These are phyloP conservation scores for Microsporum audouinii DNA, from an alignment of 2,329 filamentous ascomycete genomes.

Conservation along the genomic window DNA sequence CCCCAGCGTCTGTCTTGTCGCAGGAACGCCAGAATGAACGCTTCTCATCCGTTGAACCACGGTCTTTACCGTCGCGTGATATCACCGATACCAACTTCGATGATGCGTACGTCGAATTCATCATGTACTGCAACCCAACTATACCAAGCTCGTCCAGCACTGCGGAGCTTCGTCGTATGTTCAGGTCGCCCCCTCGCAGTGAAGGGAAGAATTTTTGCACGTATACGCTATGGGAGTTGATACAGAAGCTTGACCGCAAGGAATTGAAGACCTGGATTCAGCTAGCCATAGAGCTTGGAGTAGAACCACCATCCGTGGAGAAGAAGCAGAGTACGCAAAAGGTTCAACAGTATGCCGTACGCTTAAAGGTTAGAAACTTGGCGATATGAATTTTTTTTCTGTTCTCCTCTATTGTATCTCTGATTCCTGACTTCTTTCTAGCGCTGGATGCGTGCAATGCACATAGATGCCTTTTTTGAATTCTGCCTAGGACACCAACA, in stretches of 20 bases:
- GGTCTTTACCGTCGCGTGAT: constrained; percentile 52
- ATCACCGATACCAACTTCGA: constrained; percentile 63
- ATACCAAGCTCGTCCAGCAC: constrained; percentile 61
- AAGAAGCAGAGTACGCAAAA: constrained; percentile 88
- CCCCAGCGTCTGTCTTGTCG: constrained; percentile 22
- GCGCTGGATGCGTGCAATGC: constrained; percentile 97
- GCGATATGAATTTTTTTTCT: background rate
- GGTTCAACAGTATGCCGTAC: constrained; percentile 86
- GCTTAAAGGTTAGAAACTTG: constrained; percentile 58
- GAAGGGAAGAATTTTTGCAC: constrained; percentile 78
- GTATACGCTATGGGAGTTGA: constrained; percentile 64
- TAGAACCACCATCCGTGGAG: constrained; percentile 67
- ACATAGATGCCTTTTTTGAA: constrained; percentile 89
- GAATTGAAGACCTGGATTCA: constrained; percentile 92
- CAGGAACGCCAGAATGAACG: constrained; percentile 21
- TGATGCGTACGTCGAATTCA: constrained; percentile 71
- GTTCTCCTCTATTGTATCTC: constrained; percentile 9
- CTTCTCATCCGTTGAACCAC: constrained; percentile 27
- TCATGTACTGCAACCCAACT: constrained; percentile 81
- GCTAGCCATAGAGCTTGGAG: constrained; percentile 73
- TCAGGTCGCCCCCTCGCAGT: constrained; percentile 70
- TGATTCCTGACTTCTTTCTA: constrained; percentile 24
- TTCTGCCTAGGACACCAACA: constrained; percentile 70
- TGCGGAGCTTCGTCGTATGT: constrained; percentile 58
- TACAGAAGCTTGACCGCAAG: constrained; percentile 64